Base-by-base conservation (phyloP, 164 flowering plant genomes). In the Akebia trifoliata region DNA sequence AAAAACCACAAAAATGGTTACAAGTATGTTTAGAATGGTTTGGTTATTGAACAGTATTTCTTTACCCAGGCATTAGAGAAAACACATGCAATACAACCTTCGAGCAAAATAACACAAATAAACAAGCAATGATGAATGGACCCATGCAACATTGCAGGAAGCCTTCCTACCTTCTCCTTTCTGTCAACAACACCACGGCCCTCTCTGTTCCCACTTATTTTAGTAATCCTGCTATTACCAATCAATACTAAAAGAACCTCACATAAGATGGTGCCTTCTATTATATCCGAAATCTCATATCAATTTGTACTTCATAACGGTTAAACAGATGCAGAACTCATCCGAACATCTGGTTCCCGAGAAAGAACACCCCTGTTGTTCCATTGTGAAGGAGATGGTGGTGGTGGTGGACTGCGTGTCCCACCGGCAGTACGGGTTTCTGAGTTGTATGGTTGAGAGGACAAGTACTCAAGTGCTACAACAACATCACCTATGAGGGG, bases 381-480 rank as follows among this genome's bases (percentile, higher is more conserved):
- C 6, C 32, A 35, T n/a, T 28, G 69, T 0, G 39, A 53, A 42
- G 78, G 74, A 22, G 76, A 72, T 28, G 53, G 14, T 18, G 64
- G 17, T 8, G 57, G n/a, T n/a, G 26, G 55, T 52, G 58, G n/a
- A 43, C 62, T 67, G 46, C 26, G 46, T 3, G 15, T 36, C 10
- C 57, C 44, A 29, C 56, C 38, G 21, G 44, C 38, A 25, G 44
- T 66, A 3, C 14, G 51, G 17, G 61, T 51, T 24, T 66, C 77
- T 5, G 70, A 28, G 5, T 50, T 64, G 49, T 73, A 50, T 18
- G 70, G 60, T 63, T 78, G 86, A 32, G 79, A 65, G 43, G 78
- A 78, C 44, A 88, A 61, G 72, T 79, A 88, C 47, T 88, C 90
- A 2, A 88, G 84, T 0, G 90, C 93, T 15, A 78, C 78, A 60